These are phyloP conservation scores for Testicularia cyperi DNA, from an alignment of 1,284 basidiomycete genomes.

Conservation along the genomic window DNA sequence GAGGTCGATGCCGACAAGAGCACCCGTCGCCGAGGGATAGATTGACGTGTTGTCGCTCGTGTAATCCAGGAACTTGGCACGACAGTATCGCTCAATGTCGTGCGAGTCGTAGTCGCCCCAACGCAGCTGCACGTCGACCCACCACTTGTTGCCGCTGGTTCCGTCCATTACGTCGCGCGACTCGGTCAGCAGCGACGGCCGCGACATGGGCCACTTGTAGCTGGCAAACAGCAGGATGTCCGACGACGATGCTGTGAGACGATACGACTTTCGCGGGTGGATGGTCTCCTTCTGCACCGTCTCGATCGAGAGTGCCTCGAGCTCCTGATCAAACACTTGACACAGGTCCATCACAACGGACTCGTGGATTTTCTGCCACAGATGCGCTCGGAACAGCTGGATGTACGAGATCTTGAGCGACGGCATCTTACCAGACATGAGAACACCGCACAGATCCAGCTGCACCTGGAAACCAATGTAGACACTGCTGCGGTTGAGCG, in stretches of 20 bases:
- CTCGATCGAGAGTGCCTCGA: slow-evolving; percentile 97
- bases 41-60: slow-evolving; percentile 79
- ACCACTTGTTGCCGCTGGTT: slow-evolving; percentile 97
- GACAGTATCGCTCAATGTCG: slow-evolving; percentile 74
- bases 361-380: slow-evolving; percentile 80
- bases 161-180: slow-evolving; percentile 95
- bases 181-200: slow-evolving; percentile 92
- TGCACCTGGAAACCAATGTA: slow-evolving; percentile 99
- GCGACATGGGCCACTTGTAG: slow-evolving; percentile 88
- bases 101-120: slow-evolving; percentile 99
- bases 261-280: slow-evolving; percentile 97
- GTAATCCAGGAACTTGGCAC: slow-evolving; percentile 96
- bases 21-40: slow-evolving; percentile 95
- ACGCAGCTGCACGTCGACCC: slow-evolving; percentile 93
- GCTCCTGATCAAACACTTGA: slow-evolving; percentile 98
- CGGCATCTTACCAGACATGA: slow-evolving; percentile 95
- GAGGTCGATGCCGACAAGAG: slow-evolving; percentile 96
- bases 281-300: slow-evolving; percentile 99
- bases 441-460: slow-evolving; percentile 83
- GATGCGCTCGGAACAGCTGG: slow-evolving; percentile 98
- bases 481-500: slow-evolving; percentile 94
- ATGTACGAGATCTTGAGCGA: slow-evolving; percentile 78
- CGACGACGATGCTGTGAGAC: slow-evolving; percentile 94
- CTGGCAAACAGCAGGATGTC: slow-evolving; percentile 96
- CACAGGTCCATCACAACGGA: slow-evolving; percentile 92